Base-by-base conservation (phyloP, 306 rosid genomes). In the Adenanthera pavonina region DNA sequence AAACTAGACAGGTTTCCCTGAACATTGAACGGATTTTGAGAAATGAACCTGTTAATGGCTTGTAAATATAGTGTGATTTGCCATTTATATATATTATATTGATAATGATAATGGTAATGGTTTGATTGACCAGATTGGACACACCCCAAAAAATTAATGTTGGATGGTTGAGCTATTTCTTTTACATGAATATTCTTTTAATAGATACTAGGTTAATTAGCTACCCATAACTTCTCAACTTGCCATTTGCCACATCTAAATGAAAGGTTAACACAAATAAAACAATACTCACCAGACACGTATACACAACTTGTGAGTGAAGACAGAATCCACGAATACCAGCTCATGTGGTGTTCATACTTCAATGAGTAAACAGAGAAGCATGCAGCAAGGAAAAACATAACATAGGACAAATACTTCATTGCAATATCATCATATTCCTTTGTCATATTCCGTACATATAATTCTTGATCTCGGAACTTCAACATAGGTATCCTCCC, bases 291-390 rank as follows among this genome's bases (percentile, higher is more conserved):
- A 95, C 98, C 99, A 54, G 93, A 95, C 99, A 95, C 93, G 92
- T 95, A 95, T 3, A 95, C 99, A 79, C 99, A 93, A 87, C 98
- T 92, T 64, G 99, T 95, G 74, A 93, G 92, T 17, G 99, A 95
- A 79, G 98, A 93, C 69, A 95, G 90, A 86, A 95, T 92, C 99
- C 99, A 95, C 70, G 99, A 95, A 89, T 95, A 95, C 99, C 99
- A 95, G 86, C 98, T 95, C 92, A 70, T 93, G 84, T 95, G 98
- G 40, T 94, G 98, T 84, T 95, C 98, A 20, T 95, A 95, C 93
- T 72, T 95, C 70, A 95, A 89, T 2, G 99, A 93, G 84, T 95
- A 95, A 73, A 84, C 49, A 46, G 98, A 52, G 60, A 95, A 93
- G 81, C 99, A 91, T 19, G 81, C 94, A 48, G 81, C 92, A 80